These are phyloP conservation scores for Penicillium subrubescens DNA, from an alignment of 495 filamentous ascomycete genomes.

Conservation along the genomic window DNA sequence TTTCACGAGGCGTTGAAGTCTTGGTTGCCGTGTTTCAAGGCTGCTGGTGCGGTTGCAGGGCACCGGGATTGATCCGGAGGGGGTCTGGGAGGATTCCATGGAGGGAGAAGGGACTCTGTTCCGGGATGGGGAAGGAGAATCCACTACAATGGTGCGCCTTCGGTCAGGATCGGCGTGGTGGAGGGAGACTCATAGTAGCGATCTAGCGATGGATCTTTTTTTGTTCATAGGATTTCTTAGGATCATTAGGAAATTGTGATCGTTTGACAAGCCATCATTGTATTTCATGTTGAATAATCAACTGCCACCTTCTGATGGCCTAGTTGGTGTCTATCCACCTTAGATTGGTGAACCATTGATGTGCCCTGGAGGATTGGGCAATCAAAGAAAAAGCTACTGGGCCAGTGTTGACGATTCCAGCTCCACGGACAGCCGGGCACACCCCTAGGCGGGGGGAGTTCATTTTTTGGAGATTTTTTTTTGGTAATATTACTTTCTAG, in stretches of 20 bases:
- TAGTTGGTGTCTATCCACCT: too few species aligned
- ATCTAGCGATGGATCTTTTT: neutral
- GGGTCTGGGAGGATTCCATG: constrained; percentile 1
- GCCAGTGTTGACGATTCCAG: too few species aligned
- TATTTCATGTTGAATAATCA: too few species aligned
- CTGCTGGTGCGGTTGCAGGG: neutral
- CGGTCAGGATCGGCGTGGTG: neutral
- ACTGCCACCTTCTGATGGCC: too few species aligned
- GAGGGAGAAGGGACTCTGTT: neutral
- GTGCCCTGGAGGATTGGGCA: too few species aligned
- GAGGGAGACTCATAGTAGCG: neutral
- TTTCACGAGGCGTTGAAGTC: constrained; percentile 46
- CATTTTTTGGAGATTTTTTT: too few species aligned
- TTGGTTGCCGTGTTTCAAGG: constrained; percentile 50
- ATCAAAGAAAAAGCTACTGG: too few species aligned
- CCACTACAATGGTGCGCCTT: neutral
- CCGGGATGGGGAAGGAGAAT: neutral
- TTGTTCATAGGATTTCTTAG: neutral
- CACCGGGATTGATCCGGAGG: neutral
- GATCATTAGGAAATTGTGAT: neutral
- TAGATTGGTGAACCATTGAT: too few species aligned
- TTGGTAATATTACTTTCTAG: too few species aligned
- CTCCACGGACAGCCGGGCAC: too few species aligned
- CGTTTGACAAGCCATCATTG: neutral
- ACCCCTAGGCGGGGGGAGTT: too few species aligned